Conservation (phyloP, 1,284 basidiomycete species). For the Veloporphyrellus conicus region DNA sequence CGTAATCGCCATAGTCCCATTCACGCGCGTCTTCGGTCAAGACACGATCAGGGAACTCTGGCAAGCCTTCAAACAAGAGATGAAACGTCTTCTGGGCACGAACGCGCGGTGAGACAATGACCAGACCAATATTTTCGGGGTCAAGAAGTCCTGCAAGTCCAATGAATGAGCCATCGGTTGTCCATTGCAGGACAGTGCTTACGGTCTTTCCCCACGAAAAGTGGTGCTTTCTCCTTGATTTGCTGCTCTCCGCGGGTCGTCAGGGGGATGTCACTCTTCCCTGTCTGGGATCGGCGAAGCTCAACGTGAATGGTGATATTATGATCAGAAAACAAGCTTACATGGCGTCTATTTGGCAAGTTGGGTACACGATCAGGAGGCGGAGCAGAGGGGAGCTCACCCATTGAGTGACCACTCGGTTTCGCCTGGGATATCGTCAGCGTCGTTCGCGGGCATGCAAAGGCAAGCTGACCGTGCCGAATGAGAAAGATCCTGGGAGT, state of each 20-base stretch:
- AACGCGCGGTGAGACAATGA: conserved; percentile 78
- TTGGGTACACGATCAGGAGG: neutral
- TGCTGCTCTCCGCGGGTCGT: conserved; percentile 77
- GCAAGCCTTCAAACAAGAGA: conserved; percentile 64
- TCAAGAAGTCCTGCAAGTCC: conserved; percentile 65
- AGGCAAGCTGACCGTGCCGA: conserved; percentile 57
- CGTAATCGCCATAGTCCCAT: conserved; percentile 91
- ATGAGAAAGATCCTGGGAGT: conserved; percentile 74
- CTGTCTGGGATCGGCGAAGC: conserved; percentile 56
- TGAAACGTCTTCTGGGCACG: conserved; percentile 85
- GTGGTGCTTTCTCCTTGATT: conserved; percentile 59
- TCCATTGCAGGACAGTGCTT: conserved; percentile 32
- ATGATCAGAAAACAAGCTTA: conserved; percentile 32
- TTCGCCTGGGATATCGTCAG: conserved; percentile 56
- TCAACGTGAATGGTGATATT: neutral
- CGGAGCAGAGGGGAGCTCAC: conserved; percentile 35
- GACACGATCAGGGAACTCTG: conserved; percentile 48
- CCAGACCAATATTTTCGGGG: conserved; percentile 71
- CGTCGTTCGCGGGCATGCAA: neutral
- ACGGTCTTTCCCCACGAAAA: conserved; percentile 77
- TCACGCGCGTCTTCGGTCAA: conserved; percentile 68
- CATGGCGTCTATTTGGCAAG: conserved; percentile 59
- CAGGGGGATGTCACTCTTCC: conserved; percentile 81
- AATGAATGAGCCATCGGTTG: conserved; percentile 3
- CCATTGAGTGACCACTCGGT: conserved; percentile 94